Percentiles rank a stretch among this genome's conserved stretches.
Conservation (phyloP, 106 monocot genomes). For the Alisma plantagoaquatica region DNA sequence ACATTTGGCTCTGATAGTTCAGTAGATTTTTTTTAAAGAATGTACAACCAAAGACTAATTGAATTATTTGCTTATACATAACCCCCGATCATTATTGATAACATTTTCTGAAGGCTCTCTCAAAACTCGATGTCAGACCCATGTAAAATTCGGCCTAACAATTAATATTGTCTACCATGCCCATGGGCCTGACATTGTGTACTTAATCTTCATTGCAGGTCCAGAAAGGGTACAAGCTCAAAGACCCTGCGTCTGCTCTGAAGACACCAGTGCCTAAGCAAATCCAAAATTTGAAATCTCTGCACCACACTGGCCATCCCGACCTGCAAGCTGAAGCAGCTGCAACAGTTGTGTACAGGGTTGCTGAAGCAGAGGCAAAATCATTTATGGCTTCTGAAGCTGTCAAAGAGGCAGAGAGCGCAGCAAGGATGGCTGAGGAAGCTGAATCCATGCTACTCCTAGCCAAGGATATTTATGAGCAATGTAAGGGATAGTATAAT, state of each 20-base stretch:
- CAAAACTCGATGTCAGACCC: too few species aligned
- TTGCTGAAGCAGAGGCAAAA: conserved; percentile 87
- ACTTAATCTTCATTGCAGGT: too few species aligned
- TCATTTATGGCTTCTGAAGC: conserved; percentile 68
- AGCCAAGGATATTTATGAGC: conserved; percentile 58
- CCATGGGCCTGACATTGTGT: too few species aligned
- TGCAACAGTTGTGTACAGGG: conserved; percentile 41
- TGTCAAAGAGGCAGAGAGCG: conserved; percentile 64
- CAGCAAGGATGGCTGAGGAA: conserved; percentile 69
- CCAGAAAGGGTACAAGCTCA: conserved; percentile 49
- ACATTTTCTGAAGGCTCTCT: too few species aligned
- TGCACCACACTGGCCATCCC: conserved; percentile 16
- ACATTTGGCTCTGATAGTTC: too few species aligned
- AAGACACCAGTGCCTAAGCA: conserved; percentile 57
- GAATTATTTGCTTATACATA: too few species aligned
- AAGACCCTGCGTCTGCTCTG: conserved; percentile 37
- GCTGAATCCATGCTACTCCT: conserved; percentile 45
- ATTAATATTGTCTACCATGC: too few species aligned
- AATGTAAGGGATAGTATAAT: conserved; percentile 33
- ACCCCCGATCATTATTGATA: too few species aligned
- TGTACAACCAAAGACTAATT: too few species aligned
- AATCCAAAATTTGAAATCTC: conserved; percentile 33
- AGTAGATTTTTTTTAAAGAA: background rate
- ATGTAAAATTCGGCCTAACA: too few species aligned
- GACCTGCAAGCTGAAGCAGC: conserved; percentile 26